Evolutionary conservation across 495 filamentous ascomycete species (phyloP), one percentile per base, ranked within the genome.

Genomic region (Arthonia radiata): DNA sequence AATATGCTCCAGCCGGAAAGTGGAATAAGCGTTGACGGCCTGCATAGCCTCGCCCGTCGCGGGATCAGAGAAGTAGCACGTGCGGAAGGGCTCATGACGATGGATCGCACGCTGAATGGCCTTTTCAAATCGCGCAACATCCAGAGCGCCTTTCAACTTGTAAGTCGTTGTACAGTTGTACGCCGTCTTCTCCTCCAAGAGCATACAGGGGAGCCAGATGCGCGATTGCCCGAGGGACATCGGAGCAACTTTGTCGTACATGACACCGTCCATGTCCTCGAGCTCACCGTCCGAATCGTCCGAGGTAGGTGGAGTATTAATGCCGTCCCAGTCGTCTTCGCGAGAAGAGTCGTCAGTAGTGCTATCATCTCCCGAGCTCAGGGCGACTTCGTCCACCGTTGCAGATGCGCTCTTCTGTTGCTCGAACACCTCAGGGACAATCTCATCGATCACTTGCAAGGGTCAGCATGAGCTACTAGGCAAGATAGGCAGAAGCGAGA

Each of bases 61-160:
- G 23, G 42, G 40, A 17, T 43, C 32, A 15, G 40, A 27, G 18
- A 31, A 43, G 3, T 52, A 59, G 17, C 36, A 40, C 0, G 56
- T 61, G 0, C 57, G 37, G 0, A 60, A 30, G 0, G 53, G 31
- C 32, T 62, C 57, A 28, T 65, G 58, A 3, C 47, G 39, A 4
- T 27, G 30, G 0, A 24, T 34, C 2, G 55, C 43, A 1, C 31
- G 5, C 2, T 19, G 14, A 13, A 34, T 5, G 8, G 32, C 26
- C 13, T 24, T 17, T 11, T 25, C 32, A 3, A 64, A 32, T 1
- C 31, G 25, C 4, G 19, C 15, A 10, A 36, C 15, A 5, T 40
- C 15, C 4, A 49, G 23, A 0, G 14, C n/a, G n/a, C n/a, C n/a
- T n/a, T n/a, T n/a, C n/a, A n/a, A n/a, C n/a, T n/a, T 25, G 24